Evolutionary conservation across 192 early-diverging fungal species (phyloP).

Genomic region (Phycomyces nitens): DNA sequence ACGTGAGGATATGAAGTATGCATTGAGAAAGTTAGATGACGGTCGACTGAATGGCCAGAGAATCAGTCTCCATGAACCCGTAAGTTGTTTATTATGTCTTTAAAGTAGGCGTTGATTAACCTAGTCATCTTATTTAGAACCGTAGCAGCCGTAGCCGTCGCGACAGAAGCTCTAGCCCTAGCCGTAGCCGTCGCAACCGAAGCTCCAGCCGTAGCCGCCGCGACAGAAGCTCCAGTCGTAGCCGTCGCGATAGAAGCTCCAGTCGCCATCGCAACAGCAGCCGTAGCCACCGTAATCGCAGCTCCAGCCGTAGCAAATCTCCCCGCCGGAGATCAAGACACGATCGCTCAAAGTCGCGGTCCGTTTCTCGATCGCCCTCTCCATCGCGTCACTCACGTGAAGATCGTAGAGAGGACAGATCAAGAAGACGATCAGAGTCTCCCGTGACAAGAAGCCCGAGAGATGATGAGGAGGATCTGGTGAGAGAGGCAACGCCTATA

Average conservation of each 20-base stretch:
- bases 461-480: background rate
- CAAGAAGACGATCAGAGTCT: background rate
- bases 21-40: slow-evolving; percentile 80
- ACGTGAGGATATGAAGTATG: slow-evolving; percentile 78
- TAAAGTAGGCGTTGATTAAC: too few relatives aligned
- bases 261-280: background rate
- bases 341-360: background rate
- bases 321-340: background rate
- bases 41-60: slow-evolving; percentile 65
- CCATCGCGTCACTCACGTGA: background rate
- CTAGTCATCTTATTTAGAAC: background rate
- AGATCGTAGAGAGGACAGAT: background rate
- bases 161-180: slow-evolving; percentile 23
- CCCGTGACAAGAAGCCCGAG: background rate
- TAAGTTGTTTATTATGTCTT: slow-evolving; percentile 30
- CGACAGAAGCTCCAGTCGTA: background rate
- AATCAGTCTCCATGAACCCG: slow-evolving; percentile 59
- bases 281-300: background rate
- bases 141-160: slow-evolving; percentile 10
- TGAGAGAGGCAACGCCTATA: background rate
- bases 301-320: background rate
- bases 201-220: slow-evolving; percentile 1
- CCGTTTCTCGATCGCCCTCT: background rate
- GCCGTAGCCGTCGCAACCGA: slow-evolving; percentile 2
- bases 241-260: background rate